Base-by-base conservation (phyloP, 2,329 filamentous ascomycete species). In the Apiospora rasikravindrae region DNA sequence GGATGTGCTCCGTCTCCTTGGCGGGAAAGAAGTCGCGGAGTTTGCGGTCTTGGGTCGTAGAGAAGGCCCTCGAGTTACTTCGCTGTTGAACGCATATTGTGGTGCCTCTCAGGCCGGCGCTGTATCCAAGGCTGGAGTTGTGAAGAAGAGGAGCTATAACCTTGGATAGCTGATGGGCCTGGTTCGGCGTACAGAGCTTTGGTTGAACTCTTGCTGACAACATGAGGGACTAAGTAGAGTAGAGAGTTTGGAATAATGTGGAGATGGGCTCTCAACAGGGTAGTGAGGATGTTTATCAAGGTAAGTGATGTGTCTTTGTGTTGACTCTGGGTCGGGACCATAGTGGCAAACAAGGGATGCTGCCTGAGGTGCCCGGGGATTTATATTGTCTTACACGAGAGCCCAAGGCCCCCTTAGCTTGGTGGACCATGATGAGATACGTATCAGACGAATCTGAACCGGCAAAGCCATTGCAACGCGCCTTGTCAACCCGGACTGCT, bases 21-120 rank as follows among this genome's bases (percentile, higher is more conserved):
- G 82, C 80, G 37, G 91, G 91, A 76, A 93, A 93, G 82, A 91
- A 89, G 76, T 90, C 88, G n/a, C 83, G 84, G 66, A 90, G 85
- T 64, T 81, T 85, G 33, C 79, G 77, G 40, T 77, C 75, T 0
- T 82, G 81, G 1, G 88, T 88, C 4, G 86, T 87, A 1, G 88
- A 89, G 80, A 90, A 89, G 72, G 76, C 73, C 68, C 83, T 81
- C 33, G 78, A 77, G 33, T 75, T 73, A 67, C 76, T 75, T 71
- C 76, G 74, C 40, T 77, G 73, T 22, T 77, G 72, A 69, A 77
- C 70, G 14, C 77, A 73, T 33, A 77, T 72, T 57, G 78, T 74
- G 69, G 78, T 72, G 44, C 81, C 72, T 24, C 81, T 80, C 24
- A 82, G 73, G 40, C 77, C 77, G 11, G 77, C 75, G 26, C 76